These are phyloP conservation scores for Linnemannia elongata DNA, from an alignment of 192 early-diverging fungal species.

Conservation along the genomic window DNA sequence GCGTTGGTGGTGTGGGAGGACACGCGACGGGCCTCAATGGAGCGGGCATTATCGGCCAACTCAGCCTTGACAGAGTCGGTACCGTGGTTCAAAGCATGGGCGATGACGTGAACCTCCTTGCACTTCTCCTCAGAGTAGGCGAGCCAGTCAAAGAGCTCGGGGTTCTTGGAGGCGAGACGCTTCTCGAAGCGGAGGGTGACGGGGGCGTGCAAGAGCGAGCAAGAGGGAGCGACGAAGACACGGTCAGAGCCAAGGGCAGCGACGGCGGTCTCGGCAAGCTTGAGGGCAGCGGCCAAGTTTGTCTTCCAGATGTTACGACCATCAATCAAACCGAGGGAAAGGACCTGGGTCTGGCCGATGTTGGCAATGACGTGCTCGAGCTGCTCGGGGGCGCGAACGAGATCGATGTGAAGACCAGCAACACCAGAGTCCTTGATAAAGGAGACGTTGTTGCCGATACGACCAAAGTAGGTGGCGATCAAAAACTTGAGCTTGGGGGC, in stretches of 20 bases:
- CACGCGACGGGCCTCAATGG: conserved; percentile 75
- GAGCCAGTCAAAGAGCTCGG: conserved; percentile 92
- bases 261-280: conserved; percentile 75
- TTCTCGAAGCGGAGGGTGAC: conserved; percentile 85
- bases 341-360: conserved; percentile 70
- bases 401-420: conserved; percentile 91
- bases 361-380: conserved; percentile 78
- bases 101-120: conserved; percentile 81
- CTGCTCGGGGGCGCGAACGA: conserved; percentile 87
- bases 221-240: conserved; percentile 90
- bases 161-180: conserved; percentile 77
- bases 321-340: conserved; percentile 97
- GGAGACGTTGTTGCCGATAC: conserved; percentile 79
- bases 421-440: conserved; percentile 82
- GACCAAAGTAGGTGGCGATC: conserved; percentile 96
- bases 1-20: conserved; percentile 89
- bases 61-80: conserved; percentile 72
- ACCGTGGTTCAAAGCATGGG: conserved; percentile 68
- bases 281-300: conserved; percentile 82
- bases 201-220: conserved; percentile 93
- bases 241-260: conserved; percentile 75
- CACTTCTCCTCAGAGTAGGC: conserved; percentile 95
- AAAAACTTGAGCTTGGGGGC: conserved; percentile 75
- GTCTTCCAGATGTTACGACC: conserved; percentile 99
- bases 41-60: conserved; percentile 79